A percentile compares a stretch with the other conserved stretches of the same genome.
These are phyloP conservation scores for Cichorium intybus DNA, from an alignment of 140 eudicot species.

Conservation along the genomic window DNA sequence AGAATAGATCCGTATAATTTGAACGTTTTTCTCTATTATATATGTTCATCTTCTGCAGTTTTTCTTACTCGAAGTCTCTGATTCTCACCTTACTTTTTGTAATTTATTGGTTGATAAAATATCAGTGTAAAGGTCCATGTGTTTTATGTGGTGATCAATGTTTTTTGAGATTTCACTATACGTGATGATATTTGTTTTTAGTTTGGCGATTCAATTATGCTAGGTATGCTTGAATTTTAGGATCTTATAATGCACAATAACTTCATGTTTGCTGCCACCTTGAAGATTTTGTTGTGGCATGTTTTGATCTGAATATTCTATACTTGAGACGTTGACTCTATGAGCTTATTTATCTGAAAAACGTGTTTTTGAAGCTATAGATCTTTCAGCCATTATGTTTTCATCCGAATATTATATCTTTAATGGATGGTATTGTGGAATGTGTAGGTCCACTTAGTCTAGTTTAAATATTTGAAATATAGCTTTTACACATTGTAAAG, in stretches of 20 bases:
- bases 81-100: neutral
- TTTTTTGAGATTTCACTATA: neutral
- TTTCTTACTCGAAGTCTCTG: neutral
- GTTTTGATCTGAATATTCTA: conserved; percentile 2
- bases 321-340: neutral
- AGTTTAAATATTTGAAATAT: neutral
- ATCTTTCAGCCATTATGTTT: neutral
- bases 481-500: neutral
- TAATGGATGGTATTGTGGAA: neutral
- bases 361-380: neutral
- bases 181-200: neutral
- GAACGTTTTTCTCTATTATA: neutral
- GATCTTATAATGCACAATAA: conserved; percentile 14
- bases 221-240: neutral
- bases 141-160: neutral
- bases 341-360: neutral
- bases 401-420: too few species aligned
- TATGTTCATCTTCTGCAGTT: neutral
- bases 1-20: conserved; percentile 1
- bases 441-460: neutral
- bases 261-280: neutral
- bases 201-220: conserved; percentile 13
- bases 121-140: neutral
- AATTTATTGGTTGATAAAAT: neutral
- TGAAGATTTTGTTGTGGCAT: conserved; percentile 6